These are phyloP conservation scores for Geotrichum aggregatum DNA, from an alignment of 1,139 yeast species.

Conservation along the genomic window DNA sequence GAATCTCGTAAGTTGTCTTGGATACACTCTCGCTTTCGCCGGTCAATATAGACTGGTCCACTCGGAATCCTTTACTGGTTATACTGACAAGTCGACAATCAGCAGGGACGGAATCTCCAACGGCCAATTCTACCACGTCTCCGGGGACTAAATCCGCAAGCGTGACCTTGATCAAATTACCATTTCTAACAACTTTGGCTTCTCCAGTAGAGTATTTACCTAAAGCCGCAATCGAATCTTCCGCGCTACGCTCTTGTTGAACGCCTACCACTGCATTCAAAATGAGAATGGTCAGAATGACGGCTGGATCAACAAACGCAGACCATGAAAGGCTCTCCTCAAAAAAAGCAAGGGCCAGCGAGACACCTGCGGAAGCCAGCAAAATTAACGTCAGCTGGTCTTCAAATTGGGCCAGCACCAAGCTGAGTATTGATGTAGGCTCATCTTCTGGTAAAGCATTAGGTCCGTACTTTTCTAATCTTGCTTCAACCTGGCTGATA, in stretches of 20 bases:
- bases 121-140: constrained; percentile 44
- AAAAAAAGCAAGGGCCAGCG: constrained; percentile 38
- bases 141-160: constrained; percentile 50
- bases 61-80: constrained; percentile 42
- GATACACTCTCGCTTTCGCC: constrained; percentile 48
- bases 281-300: constrained; percentile 39
- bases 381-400: constrained; percentile 42
- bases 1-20: constrained; percentile 35
- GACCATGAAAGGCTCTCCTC: constrained; percentile 37
- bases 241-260: constrained; percentile 44
- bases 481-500: constrained; percentile 26
- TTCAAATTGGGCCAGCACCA: constrained; percentile 40
- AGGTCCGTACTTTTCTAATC: constrained; percentile 29
- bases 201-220: constrained; percentile 38
- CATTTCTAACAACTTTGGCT: constrained; percentile 45
- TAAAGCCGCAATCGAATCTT: constrained; percentile 41
- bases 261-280: constrained; percentile 45
- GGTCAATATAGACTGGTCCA: constrained; percentile 50
- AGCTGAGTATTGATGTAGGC: constrained; percentile 37
- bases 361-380: constrained; percentile 41
- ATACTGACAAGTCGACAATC: constrained; percentile 42
- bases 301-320: constrained; percentile 42
- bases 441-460: constrained; percentile 38
- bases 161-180: constrained; percentile 39
- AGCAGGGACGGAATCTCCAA: constrained; percentile 50